Evolutionary conservation across 352 stramenopile species (phyloP), one percentile per base, ranked within the genome.

Genomic region (Phytophthora agathidicida): DNA sequence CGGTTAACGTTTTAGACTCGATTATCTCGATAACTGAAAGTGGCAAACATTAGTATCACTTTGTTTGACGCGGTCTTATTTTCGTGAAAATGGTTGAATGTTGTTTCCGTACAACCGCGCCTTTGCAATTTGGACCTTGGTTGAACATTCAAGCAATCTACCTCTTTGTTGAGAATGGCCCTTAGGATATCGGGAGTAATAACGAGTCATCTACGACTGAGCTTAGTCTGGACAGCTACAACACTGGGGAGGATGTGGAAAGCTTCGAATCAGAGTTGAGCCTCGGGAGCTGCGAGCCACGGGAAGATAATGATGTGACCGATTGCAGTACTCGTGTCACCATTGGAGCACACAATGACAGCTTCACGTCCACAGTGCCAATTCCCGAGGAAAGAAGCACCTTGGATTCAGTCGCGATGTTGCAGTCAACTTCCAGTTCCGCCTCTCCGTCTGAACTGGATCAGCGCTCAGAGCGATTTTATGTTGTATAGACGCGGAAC

Each of bases 381-480:
- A 36, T 57, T 7, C 30, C 10, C 0, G 59, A 57, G 16, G 47
- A 45, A 3, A 49, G 60, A 47, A 39, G 0, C 10, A 68, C 52
- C 16, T 27, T 55, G 8, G 60, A 64, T 37, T 68, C 60, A 1
- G 52, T 64, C 2, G 59, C 38, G 14, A 68, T 68, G 35, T 7
- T 68, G 43, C 59, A 68, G 20, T 58, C 51, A 19, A 20, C 22
- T 24, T 63, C 51, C 27, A 59, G 37, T 14, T 68, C 50, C 11
- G 16, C 45, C 16, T 58, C 45, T 3, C 36, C 33, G 23, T 52
- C 56, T 13, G 45, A 64, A 13, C 53, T 68, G 1, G 51, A 68
- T 14, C 46, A 23, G 8, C 35, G 17, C 13, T 49, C 55, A 7
- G 36, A 64, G 17, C 28, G 46, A 17, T 59, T 65, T 33, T 59